A percentile compares a stretch with the other conserved stretches of the same genome.
Conservation (phyloP, 495 filamentous ascomycete genomes). For the Mytilinidion resinicola region DNA sequence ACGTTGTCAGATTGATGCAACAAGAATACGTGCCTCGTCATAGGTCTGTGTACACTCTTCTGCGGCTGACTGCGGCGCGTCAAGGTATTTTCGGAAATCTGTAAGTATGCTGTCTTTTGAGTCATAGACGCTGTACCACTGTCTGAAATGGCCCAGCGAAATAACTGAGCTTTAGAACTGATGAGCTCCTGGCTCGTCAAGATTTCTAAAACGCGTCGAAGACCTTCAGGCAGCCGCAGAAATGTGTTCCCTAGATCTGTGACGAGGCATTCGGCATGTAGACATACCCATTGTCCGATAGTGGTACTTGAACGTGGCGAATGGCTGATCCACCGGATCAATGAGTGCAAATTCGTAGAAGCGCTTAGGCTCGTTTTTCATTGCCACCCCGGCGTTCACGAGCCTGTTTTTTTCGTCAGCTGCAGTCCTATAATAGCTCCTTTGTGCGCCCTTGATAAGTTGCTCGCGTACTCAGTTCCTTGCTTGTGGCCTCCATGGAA, state of each 20-base stretch:
- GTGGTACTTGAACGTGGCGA: conserved; percentile 37
- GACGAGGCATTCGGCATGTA: background rate
- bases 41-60: too few relatives aligned
- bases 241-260: too few relatives aligned
- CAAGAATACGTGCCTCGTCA: too few relatives aligned
- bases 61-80: too few relatives aligned
- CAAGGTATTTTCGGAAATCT: too few relatives aligned
- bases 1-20: background rate
- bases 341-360: conserved; percentile 42
- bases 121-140: too few relatives aligned
- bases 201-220: too few relatives aligned
- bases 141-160: too few relatives aligned
- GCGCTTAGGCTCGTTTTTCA: conserved; percentile 31
- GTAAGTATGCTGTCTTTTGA: too few relatives aligned
- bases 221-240: too few relatives aligned
- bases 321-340: conserved; percentile 41
- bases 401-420: conserved; percentile 25
- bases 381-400: conserved; percentile 32
- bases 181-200: too few relatives aligned
- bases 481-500: background rate
- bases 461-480: conserved; percentile 19
- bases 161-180: too few relatives aligned
- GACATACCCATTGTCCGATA: conserved; percentile 28
- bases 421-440: background rate
- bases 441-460: background rate